These are phyloP conservation scores for Yamadazyma sp. DNA, from an alignment of 1,139 yeast genomes.

Conservation along the genomic window DNA sequence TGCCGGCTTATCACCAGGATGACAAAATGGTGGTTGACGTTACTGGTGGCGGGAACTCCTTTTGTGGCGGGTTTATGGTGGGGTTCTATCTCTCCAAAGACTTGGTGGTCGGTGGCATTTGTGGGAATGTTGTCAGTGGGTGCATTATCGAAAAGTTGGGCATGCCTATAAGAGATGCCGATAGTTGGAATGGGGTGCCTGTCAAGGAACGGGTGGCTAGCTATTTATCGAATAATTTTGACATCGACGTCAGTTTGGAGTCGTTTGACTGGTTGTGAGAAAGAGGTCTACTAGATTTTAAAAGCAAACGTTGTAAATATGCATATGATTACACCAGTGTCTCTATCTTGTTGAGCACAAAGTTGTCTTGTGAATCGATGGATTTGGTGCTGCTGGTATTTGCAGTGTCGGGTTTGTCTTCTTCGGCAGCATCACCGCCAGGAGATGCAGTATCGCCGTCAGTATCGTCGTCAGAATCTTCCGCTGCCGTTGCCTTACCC, in stretches of 20 bases:
- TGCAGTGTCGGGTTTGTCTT: no score
- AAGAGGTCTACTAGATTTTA: background rate
- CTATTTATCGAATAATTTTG: constrained; percentile 19
- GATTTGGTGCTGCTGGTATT: constrained; percentile 3
- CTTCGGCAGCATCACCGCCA: background rate
- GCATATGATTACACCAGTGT: background rate
- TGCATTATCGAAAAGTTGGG: constrained; percentile 78
- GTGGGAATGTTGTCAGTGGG: constrained; percentile 80
- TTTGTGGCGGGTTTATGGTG: constrained; percentile 76
- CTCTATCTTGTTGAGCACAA: background rate
- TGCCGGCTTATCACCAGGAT: constrained; percentile 72
- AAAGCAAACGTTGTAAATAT: background rate
- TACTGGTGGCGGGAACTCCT: constrained; percentile 93
- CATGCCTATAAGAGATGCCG: constrained; percentile 45
- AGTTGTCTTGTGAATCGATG: constrained; percentile 1
- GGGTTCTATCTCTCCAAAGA: constrained; percentile 53
- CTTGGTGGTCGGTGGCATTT: constrained; percentile 56
- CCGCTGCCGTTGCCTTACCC: constrained; percentile 10
- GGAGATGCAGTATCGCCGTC: background rate
- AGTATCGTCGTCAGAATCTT: background rate
- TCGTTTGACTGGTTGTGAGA: background rate
- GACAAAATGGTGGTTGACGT: constrained; percentile 68
- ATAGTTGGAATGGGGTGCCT: constrained; percentile 55
- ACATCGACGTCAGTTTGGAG: constrained; percentile 1
- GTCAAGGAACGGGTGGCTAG: constrained; percentile 28